Conservation (phyloP, 148 eudicot species). For the Pharnaceum exiguum region DNA sequence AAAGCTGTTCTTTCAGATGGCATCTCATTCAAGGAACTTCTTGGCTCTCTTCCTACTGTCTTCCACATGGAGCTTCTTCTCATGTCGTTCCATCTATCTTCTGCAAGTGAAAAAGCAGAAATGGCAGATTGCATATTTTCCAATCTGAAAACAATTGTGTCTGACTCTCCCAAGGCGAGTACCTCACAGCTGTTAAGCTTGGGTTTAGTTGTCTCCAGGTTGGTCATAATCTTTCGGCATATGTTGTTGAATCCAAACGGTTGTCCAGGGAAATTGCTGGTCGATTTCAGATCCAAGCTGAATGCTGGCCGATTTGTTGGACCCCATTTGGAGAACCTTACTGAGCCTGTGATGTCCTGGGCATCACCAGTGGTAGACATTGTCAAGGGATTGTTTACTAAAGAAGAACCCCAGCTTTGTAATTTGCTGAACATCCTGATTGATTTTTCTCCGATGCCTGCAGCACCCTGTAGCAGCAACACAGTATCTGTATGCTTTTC, state of each 20-base stretch:
- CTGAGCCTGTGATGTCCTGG: constrained; percentile 50
- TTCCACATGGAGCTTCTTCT: constrained; percentile 90
- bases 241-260: constrained; percentile 62
- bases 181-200: constrained; percentile 71
- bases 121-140: constrained; percentile 48
- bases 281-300: constrained; percentile 71
- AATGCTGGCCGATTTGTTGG: constrained; percentile 38
- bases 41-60: constrained; percentile 64
- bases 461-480: constrained; percentile 39
- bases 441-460: constrained; percentile 75
- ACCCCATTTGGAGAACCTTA: constrained; percentile 29
- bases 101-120: constrained; percentile 70
- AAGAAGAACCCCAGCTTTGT: constrained; percentile 35
- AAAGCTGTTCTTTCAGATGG: constrained; percentile 34
- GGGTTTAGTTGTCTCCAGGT: constrained; percentile 78
- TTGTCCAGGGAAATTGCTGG: constrained; percentile 78
- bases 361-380: constrained; percentile 44
- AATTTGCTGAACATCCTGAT: constrained; percentile 61
- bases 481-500: constrained; percentile 26
- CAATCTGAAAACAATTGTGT: constrained; percentile 41
- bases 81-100: constrained; percentile 85
- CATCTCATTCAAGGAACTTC: constrained; percentile 45
- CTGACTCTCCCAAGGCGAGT: constrained; percentile 28
- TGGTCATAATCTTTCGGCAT: constrained; percentile 77
- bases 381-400: constrained; percentile 34